Percentiles rank a stretch among this genome's conserved stretches.
These are phyloP conservation scores for Pseudogymnoascus sp. DNA, from an alignment of 2,329 filamentous ascomycete species.

Conservation along the genomic window DNA sequence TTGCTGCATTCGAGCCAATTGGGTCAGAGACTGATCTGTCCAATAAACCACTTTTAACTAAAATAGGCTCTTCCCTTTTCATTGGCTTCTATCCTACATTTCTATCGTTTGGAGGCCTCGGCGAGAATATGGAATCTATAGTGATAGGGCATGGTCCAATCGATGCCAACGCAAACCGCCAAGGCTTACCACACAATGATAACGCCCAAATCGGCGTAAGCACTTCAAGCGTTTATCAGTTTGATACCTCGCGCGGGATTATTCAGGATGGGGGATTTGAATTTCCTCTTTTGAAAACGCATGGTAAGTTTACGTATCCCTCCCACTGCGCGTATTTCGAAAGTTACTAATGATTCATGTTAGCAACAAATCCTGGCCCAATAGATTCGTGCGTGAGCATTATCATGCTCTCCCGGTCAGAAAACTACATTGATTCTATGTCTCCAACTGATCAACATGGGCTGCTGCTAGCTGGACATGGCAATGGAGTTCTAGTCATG, in stretches of 20 bases:
- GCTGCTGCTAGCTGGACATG: constrained; percentile 9
- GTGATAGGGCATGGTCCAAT: background rate
- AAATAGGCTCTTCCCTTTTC: background rate
- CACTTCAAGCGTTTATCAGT: background rate
- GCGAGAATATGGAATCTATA: background rate
- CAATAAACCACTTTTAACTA: background rate
- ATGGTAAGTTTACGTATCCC: background rate
- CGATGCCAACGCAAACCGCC: background rate
- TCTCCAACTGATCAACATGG: background rate
- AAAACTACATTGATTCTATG: background rate
- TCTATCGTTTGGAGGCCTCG: background rate
- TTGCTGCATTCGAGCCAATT: background rate
- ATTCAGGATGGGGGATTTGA: background rate
- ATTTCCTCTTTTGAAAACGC: background rate
- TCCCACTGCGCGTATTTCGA: background rate
- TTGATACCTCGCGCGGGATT: background rate
- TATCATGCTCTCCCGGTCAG: background rate
- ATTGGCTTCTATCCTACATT: background rate
- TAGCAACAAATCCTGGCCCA: background rate
- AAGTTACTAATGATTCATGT: background rate
- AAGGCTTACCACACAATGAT: background rate
- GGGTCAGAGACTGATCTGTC: background rate
- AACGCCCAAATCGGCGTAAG: background rate
- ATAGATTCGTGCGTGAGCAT: background rate
- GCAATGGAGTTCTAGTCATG: constrained; percentile 7